Evolutionary conservation across 2,329 filamentous ascomycete species (phyloP).

Genomic region (Intubia oerlemansii): DNA sequence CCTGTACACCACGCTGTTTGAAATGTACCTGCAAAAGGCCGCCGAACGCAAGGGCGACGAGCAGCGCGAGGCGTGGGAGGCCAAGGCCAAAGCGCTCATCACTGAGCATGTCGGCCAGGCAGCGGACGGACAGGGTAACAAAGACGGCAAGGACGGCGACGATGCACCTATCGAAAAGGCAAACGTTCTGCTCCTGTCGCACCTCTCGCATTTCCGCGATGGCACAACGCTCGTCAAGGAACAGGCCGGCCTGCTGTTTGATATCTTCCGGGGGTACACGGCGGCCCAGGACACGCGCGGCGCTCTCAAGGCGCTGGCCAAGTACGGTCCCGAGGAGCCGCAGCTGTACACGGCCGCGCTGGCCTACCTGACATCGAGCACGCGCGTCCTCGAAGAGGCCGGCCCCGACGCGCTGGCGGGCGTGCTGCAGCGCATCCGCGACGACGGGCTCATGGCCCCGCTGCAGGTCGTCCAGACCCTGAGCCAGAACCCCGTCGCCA

Average conservation of each 20-base stretch:
- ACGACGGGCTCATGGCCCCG: conserved; percentile 82
- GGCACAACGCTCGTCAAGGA: conserved; percentile 86
- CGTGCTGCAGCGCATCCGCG: conserved; percentile 70
- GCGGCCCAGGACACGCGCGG: conserved; percentile 78
- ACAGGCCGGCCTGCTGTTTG: conserved; percentile 74
- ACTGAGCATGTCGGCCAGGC: no score
- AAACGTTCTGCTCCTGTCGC: conserved; percentile 79
- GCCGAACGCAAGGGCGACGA: conserved; percentile 45
- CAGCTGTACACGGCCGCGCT: conserved; percentile 83
- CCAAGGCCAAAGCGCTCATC: conserved; percentile 75
- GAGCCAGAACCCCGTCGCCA: conserved; percentile 48
- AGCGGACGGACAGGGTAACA: conserved; percentile 28
- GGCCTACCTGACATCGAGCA: conserved; percentile 78
- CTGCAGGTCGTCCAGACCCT: conserved; percentile 92
- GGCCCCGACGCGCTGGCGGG: conserved; percentile 60
- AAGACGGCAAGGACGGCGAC: conserved; percentile 12
- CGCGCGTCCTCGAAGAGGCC: conserved; percentile 62
- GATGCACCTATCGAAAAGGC: conserved; percentile 84
- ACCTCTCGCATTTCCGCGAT: conserved; percentile 73
- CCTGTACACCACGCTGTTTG: conserved; percentile 84
- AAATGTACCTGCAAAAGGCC: conserved; percentile 91
- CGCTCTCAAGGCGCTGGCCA: conserved; percentile 71
- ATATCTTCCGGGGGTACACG: conserved; percentile 94
- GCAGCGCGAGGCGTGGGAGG: conserved; percentile 64
- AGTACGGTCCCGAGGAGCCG: conserved; percentile 81